Evolutionary conservation across 2,329 filamentous ascomycete genomes (phyloP), one percentile per base, ranked within the genome.

Genomic region (Berkeleyomyces basicola): DNA sequence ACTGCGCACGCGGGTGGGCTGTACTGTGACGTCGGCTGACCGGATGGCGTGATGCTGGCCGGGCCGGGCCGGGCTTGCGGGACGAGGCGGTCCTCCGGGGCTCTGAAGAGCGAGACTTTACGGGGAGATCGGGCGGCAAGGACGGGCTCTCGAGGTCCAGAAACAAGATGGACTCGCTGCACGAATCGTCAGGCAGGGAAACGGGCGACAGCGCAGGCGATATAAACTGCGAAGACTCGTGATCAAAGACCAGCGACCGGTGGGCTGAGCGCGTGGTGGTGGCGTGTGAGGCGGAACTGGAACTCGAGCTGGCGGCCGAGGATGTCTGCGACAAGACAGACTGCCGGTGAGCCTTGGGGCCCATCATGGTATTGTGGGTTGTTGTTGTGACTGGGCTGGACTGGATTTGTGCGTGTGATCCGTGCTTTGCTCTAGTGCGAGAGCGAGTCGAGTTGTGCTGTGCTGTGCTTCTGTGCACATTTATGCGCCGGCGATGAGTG

Each of bases 181-280:
- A 61, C 33, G 63, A 63, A 51, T 59, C 46, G 43, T 47, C 58
- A 1, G 63, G 46, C 7, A 49, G 23, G 2, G 63, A 62, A 10
- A 40, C 47, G 6, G 60, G 60, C 4, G 63, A 65, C 2, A 65
- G 60, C 6, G 63, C 61, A 3, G 63, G 63, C n/a, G 63, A 65
- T 44, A 65, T 62, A 16, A 62, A 62, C n/a, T 62, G 46, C 1
- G 63, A 65, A 23, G 63, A 65, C 33, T 65, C 63, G 63, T 65
- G 63, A 51, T 65, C 63, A 14, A 65, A 65, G 36, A 63, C 61
- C 14, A 61, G 46, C 2, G 63, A 64, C 6, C 63, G 59, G 11
- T 57, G 55, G 40, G 51, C 42, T 31, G 63, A 59, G 7, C 61
- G 60, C 4, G 10, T 55, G 36, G 49, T n/a, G 6, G 49, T 55